Conservation (phyloP, 108 stramenopile species). For the Pinguiococcus pyrenoidosus region DNA sequence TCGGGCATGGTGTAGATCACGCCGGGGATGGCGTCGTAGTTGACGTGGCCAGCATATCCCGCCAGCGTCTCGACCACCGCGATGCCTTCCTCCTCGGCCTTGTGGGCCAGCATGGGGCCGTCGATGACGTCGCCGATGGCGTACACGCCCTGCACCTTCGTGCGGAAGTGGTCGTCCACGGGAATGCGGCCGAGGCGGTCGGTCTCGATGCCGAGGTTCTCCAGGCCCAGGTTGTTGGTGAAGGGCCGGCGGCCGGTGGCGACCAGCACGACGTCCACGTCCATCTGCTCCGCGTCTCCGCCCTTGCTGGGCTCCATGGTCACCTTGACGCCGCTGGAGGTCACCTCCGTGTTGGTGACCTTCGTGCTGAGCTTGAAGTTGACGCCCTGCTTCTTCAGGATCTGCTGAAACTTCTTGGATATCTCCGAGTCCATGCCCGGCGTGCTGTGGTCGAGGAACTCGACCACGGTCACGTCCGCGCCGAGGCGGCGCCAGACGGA, state of each 20-base stretch:
- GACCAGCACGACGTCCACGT: slow-evolving; percentile 87
- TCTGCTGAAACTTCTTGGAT: slow-evolving; percentile 81
- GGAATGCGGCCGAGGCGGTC: slow-evolving; percentile 90
- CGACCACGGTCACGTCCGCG: slow-evolving; percentile 88
- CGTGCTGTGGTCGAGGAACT: slow-evolving; percentile 89
- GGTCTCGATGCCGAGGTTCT: slow-evolving; percentile 77
- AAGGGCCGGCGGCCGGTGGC: slow-evolving; percentile 97
- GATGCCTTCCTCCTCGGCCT: slow-evolving; percentile 99
- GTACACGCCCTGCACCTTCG: slow-evolving; percentile 76
- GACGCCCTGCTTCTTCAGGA: slow-evolving; percentile 94
- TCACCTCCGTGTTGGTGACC: slow-evolving; percentile 69
- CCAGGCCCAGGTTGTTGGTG: slow-evolving; percentile 88
- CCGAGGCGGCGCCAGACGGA: slow-evolving; percentile 94
- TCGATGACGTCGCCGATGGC: slow-evolving; percentile 96
- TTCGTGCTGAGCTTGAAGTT: slow-evolving; percentile 93
- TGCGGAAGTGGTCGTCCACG: slow-evolving; percentile 90
- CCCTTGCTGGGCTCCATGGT: slow-evolving; percentile 78
- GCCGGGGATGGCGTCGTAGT: slow-evolving; percentile 97
- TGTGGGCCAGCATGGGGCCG: slow-evolving; percentile 99
- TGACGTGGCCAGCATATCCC: slow-evolving; percentile 95
- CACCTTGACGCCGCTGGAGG: slow-evolving; percentile 59
- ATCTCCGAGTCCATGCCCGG: slow-evolving; percentile 90
- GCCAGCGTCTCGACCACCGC: slow-evolving; percentile 91
- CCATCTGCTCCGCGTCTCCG: slow-evolving; percentile 55
- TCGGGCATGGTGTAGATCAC: slow-evolving; percentile 99